Conservation (phyloP, 257 asterid genomes). For the Verbena officinalis region DNA sequence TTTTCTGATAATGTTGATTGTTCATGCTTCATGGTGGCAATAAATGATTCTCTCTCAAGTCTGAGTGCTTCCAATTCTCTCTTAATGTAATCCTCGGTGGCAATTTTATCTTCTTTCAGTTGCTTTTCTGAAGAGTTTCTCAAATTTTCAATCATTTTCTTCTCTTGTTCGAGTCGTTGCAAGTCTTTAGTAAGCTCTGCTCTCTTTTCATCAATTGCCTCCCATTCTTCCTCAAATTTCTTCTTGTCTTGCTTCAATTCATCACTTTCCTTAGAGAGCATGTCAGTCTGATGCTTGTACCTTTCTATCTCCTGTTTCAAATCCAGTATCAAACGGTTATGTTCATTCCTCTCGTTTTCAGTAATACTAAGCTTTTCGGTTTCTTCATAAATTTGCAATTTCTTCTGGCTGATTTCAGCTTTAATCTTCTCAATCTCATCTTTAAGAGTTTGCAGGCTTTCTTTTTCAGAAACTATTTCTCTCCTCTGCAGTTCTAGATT, state of each 20-base stretch:
- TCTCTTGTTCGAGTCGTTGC: slow-evolving; percentile 56
- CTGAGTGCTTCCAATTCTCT: slow-evolving; percentile 71
- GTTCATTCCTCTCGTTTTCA: slow-evolving; percentile 61
- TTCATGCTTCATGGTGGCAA: slow-evolving; percentile 66
- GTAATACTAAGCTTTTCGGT: slow-evolving; percentile 51
- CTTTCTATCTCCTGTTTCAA: slow-evolving; percentile 74
- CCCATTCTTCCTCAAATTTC: slow-evolving; percentile 89
- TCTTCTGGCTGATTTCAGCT: slow-evolving; percentile 57
- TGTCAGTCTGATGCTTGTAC: slow-evolving; percentile 48
- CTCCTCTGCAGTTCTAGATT: slow-evolving; percentile 45
- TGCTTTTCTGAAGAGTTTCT: slow-evolving; percentile 50
- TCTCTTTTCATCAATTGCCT: slow-evolving; percentile 74
- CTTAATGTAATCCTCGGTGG: slow-evolving; percentile 50
- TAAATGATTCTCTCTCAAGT: slow-evolving; percentile 72
- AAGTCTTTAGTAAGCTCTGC: slow-evolving; percentile 46
- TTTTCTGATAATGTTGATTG: slow-evolving; percentile 51
- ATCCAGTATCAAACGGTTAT: slow-evolving; percentile 51
- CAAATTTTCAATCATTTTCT: slow-evolving; percentile 44
- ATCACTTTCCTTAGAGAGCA: slow-evolving; percentile 62
- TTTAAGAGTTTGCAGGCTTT: slow-evolving; percentile 46
- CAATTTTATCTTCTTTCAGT: slow-evolving; percentile 54
- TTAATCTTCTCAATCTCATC: slow-evolving; percentile 59
- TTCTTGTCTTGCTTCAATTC: slow-evolving; percentile 65
- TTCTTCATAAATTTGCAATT: slow-evolving; percentile 51
- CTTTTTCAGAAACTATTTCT: slow-evolving; percentile 54